These are phyloP conservation scores for Brassica rapa DNA, from an alignment of 345 rosid genomes.

Conservation along the genomic window DNA sequence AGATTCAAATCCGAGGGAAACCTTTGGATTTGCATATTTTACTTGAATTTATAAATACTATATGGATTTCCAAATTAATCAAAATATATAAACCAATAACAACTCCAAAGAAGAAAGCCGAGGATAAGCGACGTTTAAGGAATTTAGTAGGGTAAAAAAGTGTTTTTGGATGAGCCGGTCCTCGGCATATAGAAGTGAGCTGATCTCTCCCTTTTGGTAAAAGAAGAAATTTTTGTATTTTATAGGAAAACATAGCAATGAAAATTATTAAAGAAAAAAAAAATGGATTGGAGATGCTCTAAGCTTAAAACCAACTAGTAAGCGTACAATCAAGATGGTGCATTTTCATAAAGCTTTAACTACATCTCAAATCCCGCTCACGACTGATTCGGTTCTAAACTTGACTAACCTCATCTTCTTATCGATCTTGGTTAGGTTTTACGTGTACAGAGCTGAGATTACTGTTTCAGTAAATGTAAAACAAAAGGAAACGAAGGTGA, in stretches of 20 bases:
- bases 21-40: too few species aligned
- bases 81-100: too few species aligned
- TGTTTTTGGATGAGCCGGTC: background rate
- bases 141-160: too few species aligned
- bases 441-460: constrained; percentile 68
- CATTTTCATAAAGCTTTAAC: background rate
- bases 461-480: constrained; percentile 58
- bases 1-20: too few species aligned
- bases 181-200: background rate
- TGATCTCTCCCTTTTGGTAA: background rate
- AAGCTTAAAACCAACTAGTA: too few species aligned
- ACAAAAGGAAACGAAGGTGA: constrained; percentile 47
- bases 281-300: too few species aligned
- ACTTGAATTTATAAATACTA: too few species aligned
- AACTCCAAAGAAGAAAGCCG: too few species aligned
- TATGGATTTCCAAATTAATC: too few species aligned
- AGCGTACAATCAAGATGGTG: background rate
- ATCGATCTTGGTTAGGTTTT: constrained; percentile 53
- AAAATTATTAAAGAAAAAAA: too few species aligned
- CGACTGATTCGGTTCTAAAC: constrained; percentile 48
- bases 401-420: constrained; percentile 62
- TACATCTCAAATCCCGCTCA: constrained; percentile 31
- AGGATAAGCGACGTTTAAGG: too few species aligned
- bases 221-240: background rate
- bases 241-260: too few species aligned